These are phyloP conservation scores for Eudorina sp. DNA, from an alignment of 139 green algal species.

Conservation along the genomic window DNA sequence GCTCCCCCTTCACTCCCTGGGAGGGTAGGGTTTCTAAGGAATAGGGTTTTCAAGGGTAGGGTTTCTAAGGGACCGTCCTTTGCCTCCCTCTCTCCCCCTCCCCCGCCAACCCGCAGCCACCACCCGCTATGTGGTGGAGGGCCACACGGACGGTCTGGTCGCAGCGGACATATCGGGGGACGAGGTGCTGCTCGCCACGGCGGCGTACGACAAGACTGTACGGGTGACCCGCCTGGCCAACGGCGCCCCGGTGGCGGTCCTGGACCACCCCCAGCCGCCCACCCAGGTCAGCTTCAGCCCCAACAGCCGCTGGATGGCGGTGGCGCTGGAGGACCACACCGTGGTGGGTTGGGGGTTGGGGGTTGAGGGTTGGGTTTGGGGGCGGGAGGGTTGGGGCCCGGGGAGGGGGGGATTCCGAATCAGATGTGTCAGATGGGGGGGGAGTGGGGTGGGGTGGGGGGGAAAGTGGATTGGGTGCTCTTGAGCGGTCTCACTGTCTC, in stretches of 20 bases:
- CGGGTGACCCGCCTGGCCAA: constrained; percentile 60
- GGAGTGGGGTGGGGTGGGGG: not conserved
- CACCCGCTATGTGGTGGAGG: constrained; percentile 63
- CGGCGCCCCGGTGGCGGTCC: constrained; percentile 50
- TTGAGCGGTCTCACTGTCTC: too few species aligned
- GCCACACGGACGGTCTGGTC: constrained; percentile 67
- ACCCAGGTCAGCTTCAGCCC: constrained; percentile 48
- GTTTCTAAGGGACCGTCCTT: too few species aligned
- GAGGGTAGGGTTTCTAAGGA: too few species aligned
- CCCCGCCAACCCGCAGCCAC: constrained; percentile 38
- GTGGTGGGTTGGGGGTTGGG: constrained; percentile 18
- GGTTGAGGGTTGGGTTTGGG: not conserved
- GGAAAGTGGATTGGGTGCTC: too few species aligned
- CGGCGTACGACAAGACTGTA: constrained; percentile 54
- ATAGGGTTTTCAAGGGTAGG: too few species aligned
- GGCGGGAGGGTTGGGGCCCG: not conserved
- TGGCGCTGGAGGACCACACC: constrained; percentile 48
- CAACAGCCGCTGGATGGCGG: constrained; percentile 56
- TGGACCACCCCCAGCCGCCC: constrained; percentile 53
- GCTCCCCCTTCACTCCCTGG: too few species aligned
- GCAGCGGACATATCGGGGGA: constrained; percentile 53
- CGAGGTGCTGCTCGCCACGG: constrained; percentile 68
- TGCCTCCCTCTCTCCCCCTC: too few species aligned
- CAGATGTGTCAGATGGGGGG: not conserved
- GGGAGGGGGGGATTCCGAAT: not conserved